phyloP scores from a whole-genome alignment of 306 rosid genomes.

The Pueraria montana region DNA sequence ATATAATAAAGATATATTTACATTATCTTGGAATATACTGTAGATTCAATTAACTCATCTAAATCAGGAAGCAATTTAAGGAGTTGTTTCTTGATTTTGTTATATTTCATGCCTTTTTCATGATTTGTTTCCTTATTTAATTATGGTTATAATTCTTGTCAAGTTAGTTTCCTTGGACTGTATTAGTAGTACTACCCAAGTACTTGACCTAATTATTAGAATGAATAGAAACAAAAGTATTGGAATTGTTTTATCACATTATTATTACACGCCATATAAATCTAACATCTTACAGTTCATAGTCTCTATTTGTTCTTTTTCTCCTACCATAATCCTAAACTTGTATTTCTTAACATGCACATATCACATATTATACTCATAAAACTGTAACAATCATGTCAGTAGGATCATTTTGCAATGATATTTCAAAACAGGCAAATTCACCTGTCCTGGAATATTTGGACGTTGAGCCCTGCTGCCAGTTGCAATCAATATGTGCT shows the following conservation, averaged over 20 bases:
- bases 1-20: background rate
- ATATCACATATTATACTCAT: background rate
- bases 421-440: conserved; percentile 42
- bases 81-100: background rate
- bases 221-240: background rate
- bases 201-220: background rate
- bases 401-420: conserved; percentile 27
- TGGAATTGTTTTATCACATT: background rate
- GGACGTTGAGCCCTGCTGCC: conserved; percentile 87
- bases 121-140: background rate
- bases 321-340: background rate
- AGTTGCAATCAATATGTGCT: conserved; percentile 91
- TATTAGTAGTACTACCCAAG: background rate
- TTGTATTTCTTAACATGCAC: background rate
- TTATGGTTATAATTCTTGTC: background rate
- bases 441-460: conserved; percentile 90
- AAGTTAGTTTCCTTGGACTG: background rate
- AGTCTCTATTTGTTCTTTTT: background rate
- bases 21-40: background rate
- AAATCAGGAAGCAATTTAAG: conserved; percentile 2
- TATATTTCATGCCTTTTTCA: background rate
- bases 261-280: background rate
- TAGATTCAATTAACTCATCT: background rate
- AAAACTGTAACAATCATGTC: background rate
- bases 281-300: background rate